Base-by-base conservation (phyloP, 176 grass and related monocot genomes). In the Metroxylon sagu region DNA sequence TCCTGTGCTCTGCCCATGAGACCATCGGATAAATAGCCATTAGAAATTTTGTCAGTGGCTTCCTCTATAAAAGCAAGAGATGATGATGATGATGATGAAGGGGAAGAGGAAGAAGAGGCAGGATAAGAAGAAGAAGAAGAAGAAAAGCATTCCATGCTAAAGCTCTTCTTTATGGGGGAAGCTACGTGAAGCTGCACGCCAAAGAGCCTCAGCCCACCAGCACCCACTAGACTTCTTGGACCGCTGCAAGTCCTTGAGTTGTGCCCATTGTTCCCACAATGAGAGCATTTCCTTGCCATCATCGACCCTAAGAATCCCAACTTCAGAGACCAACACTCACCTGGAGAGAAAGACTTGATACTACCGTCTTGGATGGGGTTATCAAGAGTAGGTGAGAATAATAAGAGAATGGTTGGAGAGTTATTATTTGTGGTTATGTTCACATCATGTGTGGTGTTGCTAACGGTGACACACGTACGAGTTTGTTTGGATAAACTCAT, bases 21-120 rank as follows among this genome's bases (percentile, higher is more conserved):
- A 16, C 66, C 66, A 56, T 68, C 66, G 56, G 66, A 68, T 27
- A 68, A 17, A 68, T 68, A 68, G 1, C 66, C 66, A 68, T 43
- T 56, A 56, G 53, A 43, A 56, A 56, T 26, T 29, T 50, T 68
- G 52, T 68, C 66, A 26, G 66, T 56, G 66, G 52, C 16, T 68
- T 56, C 53, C 18, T 43, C 29, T 25, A 56, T 56, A 14, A 52
- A 56, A 19, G 29, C 29, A 23, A 68, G 66, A 16, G 66, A 68
- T 2, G 65, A 68, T 21, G 35, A 43, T 14, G 35, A 43, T 43
- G 35, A 43, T 43, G 35, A 29, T 5, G 64, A 23, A 18, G 66
- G 18, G 4, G 66, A 52, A 16, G 48, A 68, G 2, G 66, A 43
- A 2, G 66, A 16, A 43, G 66, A 35, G 2, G 66, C 29, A 56